Percentiles rank a stretch among this genome's conserved stretches.
Conservation (phyloP, 176 grass and related monocot species). For the Areca catechu region DNA sequence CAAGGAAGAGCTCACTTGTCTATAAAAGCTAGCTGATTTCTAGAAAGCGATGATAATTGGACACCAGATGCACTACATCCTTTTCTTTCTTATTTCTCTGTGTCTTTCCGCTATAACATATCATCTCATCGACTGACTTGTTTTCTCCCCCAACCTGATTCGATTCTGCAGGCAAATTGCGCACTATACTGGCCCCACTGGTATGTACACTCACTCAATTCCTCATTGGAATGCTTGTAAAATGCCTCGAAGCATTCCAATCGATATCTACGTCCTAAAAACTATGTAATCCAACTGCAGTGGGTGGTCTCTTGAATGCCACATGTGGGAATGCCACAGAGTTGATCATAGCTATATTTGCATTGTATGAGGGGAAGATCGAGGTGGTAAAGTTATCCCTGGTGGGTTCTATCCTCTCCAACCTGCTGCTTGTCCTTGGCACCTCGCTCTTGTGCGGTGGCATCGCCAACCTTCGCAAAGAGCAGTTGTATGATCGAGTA, state of each 20-base stretch:
- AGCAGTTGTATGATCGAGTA: constrained; percentile 63
- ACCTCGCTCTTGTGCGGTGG: constrained; percentile 76
- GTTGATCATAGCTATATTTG: constrained; percentile 87
- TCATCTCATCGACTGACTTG: no score
- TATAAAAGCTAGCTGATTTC: no score
- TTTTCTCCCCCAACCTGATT: no score
- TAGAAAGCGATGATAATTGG: no score
- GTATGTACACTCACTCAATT: constrained; percentile 26
- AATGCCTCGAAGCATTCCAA: no score
- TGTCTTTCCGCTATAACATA: no score
- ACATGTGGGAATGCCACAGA: constrained; percentile 96
- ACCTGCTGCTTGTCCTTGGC: constrained; percentile 87
- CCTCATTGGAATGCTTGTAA: no score
- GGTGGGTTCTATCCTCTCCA: constrained; percentile 88
- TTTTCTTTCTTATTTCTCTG: no score
- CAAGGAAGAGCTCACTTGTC: no score
- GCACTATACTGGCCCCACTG: constrained; percentile 67
- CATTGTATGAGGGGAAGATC: constrained; percentile 55
- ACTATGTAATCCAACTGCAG: constrained; percentile 19
- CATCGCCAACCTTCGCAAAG: constrained; percentile 39
- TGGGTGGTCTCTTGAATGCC: constrained; percentile 87
- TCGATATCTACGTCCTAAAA: no score
- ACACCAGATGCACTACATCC: no score
- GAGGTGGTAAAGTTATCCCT: constrained; percentile 88
- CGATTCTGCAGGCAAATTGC: constrained; percentile 55